Evolutionary conservation across 257 asterid species (phyloP).

Genomic region (Anisodus acutangulus): DNA sequence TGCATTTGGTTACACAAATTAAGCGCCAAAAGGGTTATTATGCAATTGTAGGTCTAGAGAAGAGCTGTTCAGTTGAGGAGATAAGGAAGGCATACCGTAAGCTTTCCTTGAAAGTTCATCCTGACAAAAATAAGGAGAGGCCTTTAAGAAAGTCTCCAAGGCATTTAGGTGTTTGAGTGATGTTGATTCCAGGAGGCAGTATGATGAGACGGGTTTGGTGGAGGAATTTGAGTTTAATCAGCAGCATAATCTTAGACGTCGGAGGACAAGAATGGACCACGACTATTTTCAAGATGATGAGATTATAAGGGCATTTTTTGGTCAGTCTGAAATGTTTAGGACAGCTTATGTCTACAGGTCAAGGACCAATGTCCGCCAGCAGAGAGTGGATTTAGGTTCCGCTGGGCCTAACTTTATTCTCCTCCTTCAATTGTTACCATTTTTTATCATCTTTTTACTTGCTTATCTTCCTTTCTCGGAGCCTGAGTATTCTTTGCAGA

Average conservation of each 20-base stretch:
- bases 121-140: conserved; percentile 95
- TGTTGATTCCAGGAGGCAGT: conserved; percentile 80
- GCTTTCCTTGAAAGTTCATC: conserved; percentile 90
- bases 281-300: conserved; percentile 76
- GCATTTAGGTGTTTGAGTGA: conserved; percentile 94
- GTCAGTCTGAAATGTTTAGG: conserved; percentile 64
- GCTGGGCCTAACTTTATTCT: conserved; percentile 66
- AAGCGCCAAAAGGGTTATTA: conserved; percentile 72
- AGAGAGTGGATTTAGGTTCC: conserved; percentile 67
- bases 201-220: conserved; percentile 78
- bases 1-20: conserved; percentile 73
- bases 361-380: conserved; percentile 56
- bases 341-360: conserved; percentile 70
- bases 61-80: conserved; percentile 80
- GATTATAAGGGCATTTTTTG: conserved; percentile 84
- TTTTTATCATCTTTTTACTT: conserved; percentile 76
- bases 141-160: conserved; percentile 86
- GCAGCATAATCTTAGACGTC: conserved; percentile 54
- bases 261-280: conserved; percentile 64
- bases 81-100: conserved; percentile 84
- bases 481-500: conserved; percentile 88
- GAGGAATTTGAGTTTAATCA: conserved; percentile 70
- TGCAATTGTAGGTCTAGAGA: conserved; percentile 79
- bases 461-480: conserved; percentile 92
- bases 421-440: conserved; percentile 78